Conservation (phyloP, 805 yeast species). For the Isabelozyma pseudorhagii region DNA sequence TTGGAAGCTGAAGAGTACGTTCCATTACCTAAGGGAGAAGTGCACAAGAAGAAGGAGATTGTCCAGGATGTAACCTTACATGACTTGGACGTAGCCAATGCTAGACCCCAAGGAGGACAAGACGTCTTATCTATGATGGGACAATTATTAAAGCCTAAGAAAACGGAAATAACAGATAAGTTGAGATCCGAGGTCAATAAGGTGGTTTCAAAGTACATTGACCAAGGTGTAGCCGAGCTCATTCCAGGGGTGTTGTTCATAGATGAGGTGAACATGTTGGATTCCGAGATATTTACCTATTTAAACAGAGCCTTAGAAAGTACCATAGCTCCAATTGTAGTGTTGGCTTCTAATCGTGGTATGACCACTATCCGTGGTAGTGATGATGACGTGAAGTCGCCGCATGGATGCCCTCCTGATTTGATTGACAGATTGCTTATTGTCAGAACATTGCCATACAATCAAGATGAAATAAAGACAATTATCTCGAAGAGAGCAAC, state of each 20-base stretch:
- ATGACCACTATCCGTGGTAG: conserved; percentile 90
- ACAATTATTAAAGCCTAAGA: conserved; percentile 90
- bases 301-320: conserved; percentile 92
- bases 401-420: conserved; percentile 97
- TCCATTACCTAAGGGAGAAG: conserved; percentile 98
- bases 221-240: conserved; percentile 96
- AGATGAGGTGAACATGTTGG: conserved; percentile 98
- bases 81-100: conserved; percentile 94
- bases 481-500: conserved; percentile 81
- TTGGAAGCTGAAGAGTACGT: conserved; percentile 98
- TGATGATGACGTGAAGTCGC: conserved; percentile 73
- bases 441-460: conserved; percentile 88
- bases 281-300: conserved; percentile 92
- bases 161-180: conserved; percentile 96
- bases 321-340: conserved; percentile 89
- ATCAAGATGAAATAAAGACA: conserved; percentile 72
- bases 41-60: conserved; percentile 95
- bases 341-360: conserved; percentile 95
- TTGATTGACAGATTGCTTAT: conserved; percentile 87
- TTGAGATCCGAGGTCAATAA: conserved; percentile 90
- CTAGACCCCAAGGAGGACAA: conserved; percentile 96
- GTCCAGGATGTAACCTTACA: conserved; percentile 97
- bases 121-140: conserved; percentile 96
- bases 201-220: conserved; percentile 93
- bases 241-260: conserved; percentile 97